Base-by-base conservation (phyloP, 106 monocot species). In the Ottelia alismoides region DNA sequence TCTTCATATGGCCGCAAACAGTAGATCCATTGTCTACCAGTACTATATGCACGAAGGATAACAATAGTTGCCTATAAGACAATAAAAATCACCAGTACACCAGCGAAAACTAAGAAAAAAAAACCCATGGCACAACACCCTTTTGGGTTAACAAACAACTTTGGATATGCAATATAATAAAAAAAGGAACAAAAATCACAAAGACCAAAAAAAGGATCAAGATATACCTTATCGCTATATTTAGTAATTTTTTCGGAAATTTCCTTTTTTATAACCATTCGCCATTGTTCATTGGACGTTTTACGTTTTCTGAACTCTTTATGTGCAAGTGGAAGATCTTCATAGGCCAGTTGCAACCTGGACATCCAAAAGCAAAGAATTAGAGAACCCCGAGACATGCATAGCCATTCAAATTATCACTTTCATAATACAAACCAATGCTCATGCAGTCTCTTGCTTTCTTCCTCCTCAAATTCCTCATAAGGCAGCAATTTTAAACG, bases 301-400 rank as follows among this genome's bases (percentile, higher is more conserved):
- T 58, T 80, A 11, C 55, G 67, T 20, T 66, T 47, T 58, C 48
- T 70, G 0, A 22, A n/a, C 35, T 31, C 45, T 45, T 67, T 58
- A 70, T 70, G 83, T 58, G 66, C 72, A 21, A 43, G 30, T 9
- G 71, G 80, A 1, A 87, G 20, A 72, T 83, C 83, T 58, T 83
- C 72, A 27, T 26, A 74, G 12, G 63, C 65, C 28, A 92, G 28
- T 52, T 64, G 60, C 65, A 77, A 67, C 92, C 92, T 92, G 59
- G 46, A 70, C 19, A 20, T 22, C 10, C 22, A 56, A 29, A 52
- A 51, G n/a, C n/a, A n/a, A n/a, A n/a, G n/a, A n/a, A n/a, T n/a
- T n/a, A n/a, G n/a, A n/a, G n/a, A n/a, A n/a, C n/a, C n/a, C n/a
- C n/a, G n/a, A n/a, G n/a, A n/a, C n/a, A 58, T 22, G 0, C 28